phyloP scores from a whole-genome alignment of 805 yeast genomes.

The Lachancea kluyveri region DNA sequence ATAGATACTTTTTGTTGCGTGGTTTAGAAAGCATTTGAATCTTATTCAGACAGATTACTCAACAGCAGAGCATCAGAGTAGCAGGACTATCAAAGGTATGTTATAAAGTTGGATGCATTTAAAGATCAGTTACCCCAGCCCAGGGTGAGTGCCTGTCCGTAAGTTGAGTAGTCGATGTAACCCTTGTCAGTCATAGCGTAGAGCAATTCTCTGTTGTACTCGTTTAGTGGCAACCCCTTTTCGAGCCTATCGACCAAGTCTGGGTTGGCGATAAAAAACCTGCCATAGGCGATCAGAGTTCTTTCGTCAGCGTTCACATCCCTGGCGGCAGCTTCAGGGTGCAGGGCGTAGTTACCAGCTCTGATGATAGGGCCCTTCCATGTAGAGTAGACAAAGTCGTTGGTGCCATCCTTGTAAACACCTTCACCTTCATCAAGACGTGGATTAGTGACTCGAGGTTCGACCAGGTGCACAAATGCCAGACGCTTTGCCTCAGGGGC shows the following conservation, averaged over 20 bases:
- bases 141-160: constrained; percentile 24
- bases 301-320: constrained; percentile 34
- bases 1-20: too few relatives aligned
- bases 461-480: constrained; percentile 40
- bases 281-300: constrained; percentile 41
- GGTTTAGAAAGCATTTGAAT: too few relatives aligned
- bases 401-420: constrained; percentile 26
- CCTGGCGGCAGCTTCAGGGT: constrained; percentile 21
- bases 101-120: too few relatives aligned
- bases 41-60: too few relatives aligned
- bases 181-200: constrained; percentile 36
- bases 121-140: too few relatives aligned
- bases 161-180: constrained; percentile 39
- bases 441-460: constrained; percentile 37
- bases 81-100: too few relatives aligned
- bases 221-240: constrained; percentile 34
- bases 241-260: constrained; percentile 44
- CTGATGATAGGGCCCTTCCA: constrained; percentile 42
- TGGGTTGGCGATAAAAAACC: constrained; percentile 49
- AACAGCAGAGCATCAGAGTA: too few relatives aligned
- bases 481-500: constrained; percentile 33
- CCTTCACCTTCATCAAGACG: constrained; percentile 23
- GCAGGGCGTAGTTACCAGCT: constrained; percentile 33
- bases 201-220: constrained; percentile 44
- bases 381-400: constrained; percentile 35